A percentile compares a stretch with the other conserved stretches of the same genome.
phyloP scores from a whole-genome alignment of 1,139 yeast genomes.

The Pichia inconspicua region DNA sequence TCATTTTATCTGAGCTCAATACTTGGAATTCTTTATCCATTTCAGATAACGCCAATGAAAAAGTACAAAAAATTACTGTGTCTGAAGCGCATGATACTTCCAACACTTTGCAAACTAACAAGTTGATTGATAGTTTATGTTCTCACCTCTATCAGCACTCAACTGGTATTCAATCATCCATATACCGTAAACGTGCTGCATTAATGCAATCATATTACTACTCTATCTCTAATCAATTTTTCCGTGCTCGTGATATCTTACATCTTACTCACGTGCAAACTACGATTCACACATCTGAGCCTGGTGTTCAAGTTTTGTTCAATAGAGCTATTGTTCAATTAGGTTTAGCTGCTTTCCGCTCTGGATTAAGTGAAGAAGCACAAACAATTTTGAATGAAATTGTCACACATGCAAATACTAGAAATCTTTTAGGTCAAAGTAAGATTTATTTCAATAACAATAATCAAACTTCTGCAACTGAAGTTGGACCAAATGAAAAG shows the following conservation, averaged over 20 bases:
- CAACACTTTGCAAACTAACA: conserved; percentile 37
- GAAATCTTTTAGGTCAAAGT: conserved; percentile 94
- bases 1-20: conserved; percentile 56
- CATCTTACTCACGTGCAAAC: conserved; percentile 78
- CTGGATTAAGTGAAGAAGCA: conserved; percentile 78
- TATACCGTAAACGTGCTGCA: conserved; percentile 76
- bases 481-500: conserved; percentile 37
- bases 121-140: conserved; percentile 58
- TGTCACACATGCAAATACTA: conserved; percentile 77
- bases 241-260: conserved; percentile 80
- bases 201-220: conserved; percentile 82
- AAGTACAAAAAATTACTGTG: conserved; percentile 29
- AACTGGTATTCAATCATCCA: conserved; percentile 34
- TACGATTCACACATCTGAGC: conserved; percentile 75
- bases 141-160: conserved; percentile 59
- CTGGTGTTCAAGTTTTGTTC: conserved; percentile 81
- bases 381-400: conserved; percentile 86
- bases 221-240: conserved; percentile 80
- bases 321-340: conserved; percentile 94
- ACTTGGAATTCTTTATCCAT: conserved; percentile 50
- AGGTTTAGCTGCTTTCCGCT: conserved; percentile 92
- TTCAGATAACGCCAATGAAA: conserved; percentile 24
- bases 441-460: conserved; percentile 55
- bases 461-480: conserved; percentile 28
- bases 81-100: conserved; percentile 24